Base-by-base conservation (phyloP, 352 stramenopile species). In the Phytopythium helicoides region DNA sequence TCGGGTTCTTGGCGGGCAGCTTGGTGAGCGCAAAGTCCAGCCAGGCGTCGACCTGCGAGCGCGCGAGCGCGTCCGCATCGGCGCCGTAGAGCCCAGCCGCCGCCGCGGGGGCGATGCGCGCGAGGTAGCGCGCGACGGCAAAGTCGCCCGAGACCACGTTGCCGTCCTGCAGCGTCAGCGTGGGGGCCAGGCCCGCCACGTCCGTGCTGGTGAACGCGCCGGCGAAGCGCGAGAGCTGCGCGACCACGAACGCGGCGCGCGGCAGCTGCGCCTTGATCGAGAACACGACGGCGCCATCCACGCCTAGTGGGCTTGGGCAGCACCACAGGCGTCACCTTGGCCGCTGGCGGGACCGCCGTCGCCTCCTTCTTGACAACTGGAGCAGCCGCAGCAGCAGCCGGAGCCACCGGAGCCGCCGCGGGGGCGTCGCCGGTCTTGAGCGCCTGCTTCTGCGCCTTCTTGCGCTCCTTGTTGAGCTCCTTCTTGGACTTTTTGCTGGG, bases 11-110 rank as follows among this genome's bases (percentile, higher is more conserved):
- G 23, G 68, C 49, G 23, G 64, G 49, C 16, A 92, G 71, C 28
- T 77, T 78, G 31, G 63, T 70, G 7, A 94, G 62, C 21, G 91
- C 83, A 61, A 98, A 98, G 66, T 98, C 94, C 15, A 98, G 74
- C 92, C 93, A 99, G 65, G 92, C 73, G 67, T 98, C 93, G 44
- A 92, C 80, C 55, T 94, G 80, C 51, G 81, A 86, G 16, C 59
- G 57, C 0, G 60, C 41, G 14, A 81, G 49, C 4, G 81, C 70
- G 37, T 89, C 76, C 41, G 70, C 84, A 12, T 78, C 62, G 1
- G 65, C 64, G 12, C 80, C 81, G 54, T 89, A 90, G 22, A 94
- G 59, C 2, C 79, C 81, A 16, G 63, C 37, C 25, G 49, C 46
- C 47, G 67, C 41, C 36, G 72, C 54, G 12, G 63, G 59, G 18